Base-by-base conservation (phyloP, 2,329 filamentous ascomycete species). In the Eutypa lata region DNA sequence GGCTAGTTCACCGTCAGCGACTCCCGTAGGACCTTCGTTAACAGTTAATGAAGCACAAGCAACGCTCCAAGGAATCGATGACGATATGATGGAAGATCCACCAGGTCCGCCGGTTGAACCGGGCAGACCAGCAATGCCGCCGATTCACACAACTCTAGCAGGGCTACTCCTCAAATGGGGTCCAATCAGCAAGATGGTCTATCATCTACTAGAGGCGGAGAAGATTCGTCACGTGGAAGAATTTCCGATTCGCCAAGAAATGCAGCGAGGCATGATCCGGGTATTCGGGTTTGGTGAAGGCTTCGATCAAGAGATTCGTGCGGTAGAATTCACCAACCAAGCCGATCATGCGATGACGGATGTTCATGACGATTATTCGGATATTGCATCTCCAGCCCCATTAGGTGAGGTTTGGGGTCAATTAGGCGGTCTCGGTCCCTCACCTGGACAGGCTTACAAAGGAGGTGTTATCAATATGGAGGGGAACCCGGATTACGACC, bases 131-230 rank as follows among this genome's bases (percentile, higher is more conserved):
- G 83, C 88, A 2, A 89, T 96, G 52, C 89, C 91, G 1, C 82
- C 86, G 26, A 90, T 96, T 60, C 93, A 97, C 65, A 95, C 90
- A 0, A 97, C 92, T 0, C 84, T 91, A n/a, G 91, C 91, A 1
- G 90, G 94, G 48, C 83, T 91, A 57, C 76, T 97, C 18, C 74
- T 97, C 26, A 78, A 81, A 46, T 91, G 88, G 85, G 81, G 81
- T 0, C 80, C 85, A 0, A 90, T 94, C 51, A 72, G 77, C 65
- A 73, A 79, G 56, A 66, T 97, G 65, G 84, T 90, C 33, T 76
- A 65, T 55, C 71, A 69, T 47, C 74, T 76, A 24, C 67, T 84
- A 51, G 69, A 75, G 21, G 67, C 66, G 2, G 74, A 79, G 49
- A 77, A 76, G 28, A 76, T 86, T 62, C 74, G 77, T 31, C 78